Evolutionary conservation across 202 grass and related monocot genomes (phyloP), one percentile per base, ranked within the genome.

Genomic region (Musa balbisiana): DNA sequence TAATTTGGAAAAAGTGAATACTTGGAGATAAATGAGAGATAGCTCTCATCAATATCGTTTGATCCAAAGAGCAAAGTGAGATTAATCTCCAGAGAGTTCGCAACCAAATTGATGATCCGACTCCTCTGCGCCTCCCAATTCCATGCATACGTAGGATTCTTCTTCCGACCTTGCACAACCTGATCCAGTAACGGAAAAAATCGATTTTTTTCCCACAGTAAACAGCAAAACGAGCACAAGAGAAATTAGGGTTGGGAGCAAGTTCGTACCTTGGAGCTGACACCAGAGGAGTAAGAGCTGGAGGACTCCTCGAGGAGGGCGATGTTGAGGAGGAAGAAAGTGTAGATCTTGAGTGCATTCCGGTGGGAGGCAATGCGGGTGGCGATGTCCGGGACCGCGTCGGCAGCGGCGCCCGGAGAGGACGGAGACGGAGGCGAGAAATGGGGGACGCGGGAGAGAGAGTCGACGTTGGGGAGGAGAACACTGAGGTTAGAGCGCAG

Each of bases 401-500:
- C 87, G n/a, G 82, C 85, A 51, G 19, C 67, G 20, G 17, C 19
- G 2, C 49, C 67, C 3, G 67, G 49, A 14, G 67, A 70, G 67
- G 52, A 66, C 53, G 73, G 75, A 5, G 77, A 78, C 75, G 90
- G 82, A 4, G 88, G 79, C 77, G 80, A 73, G 23, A 33, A 84
- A 73, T 84, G 75, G 53, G 80, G 82, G 52, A 77, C 88, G 53
- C 94, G 83, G 55, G 83, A 93, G 49, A 98, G 90, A 43, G 94
- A 91, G 53, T 98, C 88, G 58, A 91, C 86, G 22, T 87, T 98
- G 33, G 94, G 94, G 21, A 98, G 94, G 64, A 98, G 94, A 16
- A 98, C 94, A 21, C 88, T 98, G 49, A 98, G 88, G 74, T 98
- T 98, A 55, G 94, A 91, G 27, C 94, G 94, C 73, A 98, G 92